Base-by-base conservation (phyloP, 2,329 filamentous ascomycete species). In the Diplodia scrobiculata region DNA sequence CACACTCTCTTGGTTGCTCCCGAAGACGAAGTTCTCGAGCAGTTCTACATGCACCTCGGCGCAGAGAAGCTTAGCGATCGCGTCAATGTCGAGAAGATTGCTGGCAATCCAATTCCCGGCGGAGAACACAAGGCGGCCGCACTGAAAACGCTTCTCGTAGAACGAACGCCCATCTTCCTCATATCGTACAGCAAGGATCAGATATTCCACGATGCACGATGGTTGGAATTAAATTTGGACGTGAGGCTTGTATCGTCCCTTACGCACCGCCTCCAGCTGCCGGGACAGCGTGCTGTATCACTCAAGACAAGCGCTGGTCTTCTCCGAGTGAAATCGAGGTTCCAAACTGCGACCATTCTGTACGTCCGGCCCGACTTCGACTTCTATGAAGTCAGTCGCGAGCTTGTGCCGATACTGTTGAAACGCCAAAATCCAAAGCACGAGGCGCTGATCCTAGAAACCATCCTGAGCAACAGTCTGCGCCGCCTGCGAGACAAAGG, bases 351-450 rank as follows among this genome's bases (percentile, higher is more conserved):
- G 27, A 89, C 86, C 74, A 84, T 87, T 4, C 80, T 98, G n/a
- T 96, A 89, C 73, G 87, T 98, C 45, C 89, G 89, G 3, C 85
- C 88, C 10, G 86, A 86, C 67, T 89, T 87, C 34, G 92, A 98
- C 74, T 86, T 96, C 74, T 98, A 96, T 75, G 92, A 99, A 79
- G 89, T 99, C 70, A 95, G 92, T 66, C 90, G 93, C 71, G 91
- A 91, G 29, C 83, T 99, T 54, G 92, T 94, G 68, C 87, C 89
- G 72, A 80, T 96, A 63, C 83, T 99, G 45, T 82, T 99, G 55
- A 86, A 87, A 63, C 86, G 92, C 25, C 91, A 96, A 72, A 94
- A 91, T 69, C 90, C 65, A 25, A 66, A 95, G 72, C 91, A 96
- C 73, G 92, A 94, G 1, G 92, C 91, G 65, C 85, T 97, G 66